Percentiles rank a stretch among this genome's conserved stretches.
These are phyloP conservation scores for Priceomyces medius DNA, from an alignment of 805 yeast genomes.

Conservation along the genomic window DNA sequence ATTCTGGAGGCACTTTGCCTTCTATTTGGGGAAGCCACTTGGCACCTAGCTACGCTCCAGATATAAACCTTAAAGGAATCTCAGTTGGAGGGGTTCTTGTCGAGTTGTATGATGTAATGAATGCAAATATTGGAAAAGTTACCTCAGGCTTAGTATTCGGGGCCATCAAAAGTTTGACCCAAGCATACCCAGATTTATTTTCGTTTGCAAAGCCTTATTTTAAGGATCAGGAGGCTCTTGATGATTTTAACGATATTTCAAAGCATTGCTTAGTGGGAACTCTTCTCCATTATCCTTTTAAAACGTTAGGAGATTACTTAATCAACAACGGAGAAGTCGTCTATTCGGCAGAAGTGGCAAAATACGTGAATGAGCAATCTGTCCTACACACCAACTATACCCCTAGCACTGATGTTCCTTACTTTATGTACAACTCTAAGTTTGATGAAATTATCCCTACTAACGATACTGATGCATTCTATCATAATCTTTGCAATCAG, in stretches of 20 bases:
- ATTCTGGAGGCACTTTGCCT: conserved; percentile 32
- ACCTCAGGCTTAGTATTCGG: conserved; percentile 23
- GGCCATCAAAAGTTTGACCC: conserved; percentile 24
- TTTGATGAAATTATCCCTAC: conserved; percentile 24
- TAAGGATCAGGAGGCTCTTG: conserved; percentile 2
- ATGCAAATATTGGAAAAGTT: conserved; percentile 18
- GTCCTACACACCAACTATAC: conserved; percentile 15
- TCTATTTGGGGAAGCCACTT: conserved; percentile 28
- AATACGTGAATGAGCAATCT: conserved; percentile 21
- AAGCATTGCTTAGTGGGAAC: conserved; percentile 1
- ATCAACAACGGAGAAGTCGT: conserved; percentile 14
- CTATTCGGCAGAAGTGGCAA: conserved; percentile 10
- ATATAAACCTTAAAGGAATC: conserved; percentile 21
- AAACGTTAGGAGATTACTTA: background rate
- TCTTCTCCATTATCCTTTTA: conserved; percentile 1
- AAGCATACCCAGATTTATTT: conserved; percentile 25
- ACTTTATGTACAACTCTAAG: conserved; percentile 23
- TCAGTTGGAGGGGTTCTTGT: conserved; percentile 31
- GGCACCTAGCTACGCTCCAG: conserved; percentile 31
- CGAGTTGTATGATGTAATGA: conserved; percentile 21
- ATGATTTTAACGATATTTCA: background rate
- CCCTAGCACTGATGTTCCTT: conserved; percentile 21
- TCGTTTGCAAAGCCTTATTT: conserved; percentile 5
- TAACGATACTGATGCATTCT: conserved; percentile 10
- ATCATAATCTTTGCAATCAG: conserved; percentile 23